phyloP scores from a whole-genome alignment of 805 yeast species.

The Blastobotrys muscicola region DNA sequence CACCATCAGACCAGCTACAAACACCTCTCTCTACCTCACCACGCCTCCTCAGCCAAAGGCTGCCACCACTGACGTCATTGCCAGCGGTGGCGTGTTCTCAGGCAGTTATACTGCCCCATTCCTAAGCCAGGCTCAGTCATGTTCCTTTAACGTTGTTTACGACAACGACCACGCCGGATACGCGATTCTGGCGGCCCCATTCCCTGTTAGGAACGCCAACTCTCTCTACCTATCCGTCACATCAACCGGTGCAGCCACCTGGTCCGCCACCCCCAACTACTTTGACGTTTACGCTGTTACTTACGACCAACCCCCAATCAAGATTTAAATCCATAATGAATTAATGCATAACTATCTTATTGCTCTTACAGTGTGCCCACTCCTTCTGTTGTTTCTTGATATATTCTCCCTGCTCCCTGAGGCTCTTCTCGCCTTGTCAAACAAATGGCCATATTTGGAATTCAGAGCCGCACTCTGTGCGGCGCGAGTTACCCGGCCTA shows the following conservation, averaged over 20 bases:
- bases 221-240: slow-evolving; percentile 4
- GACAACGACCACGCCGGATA: too few relatives aligned
- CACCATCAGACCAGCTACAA: slow-evolving; percentile 1
- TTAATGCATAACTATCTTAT: neutral
- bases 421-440: too few relatives aligned
- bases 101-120: slow-evolving; percentile 4
- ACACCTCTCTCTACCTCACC: slow-evolving; percentile 4
- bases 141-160: neutral
- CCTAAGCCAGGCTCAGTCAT: slow-evolving; percentile 1
- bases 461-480: too few relatives aligned
- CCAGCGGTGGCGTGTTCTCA: slow-evolving; percentile 1
- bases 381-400: too few relatives aligned
- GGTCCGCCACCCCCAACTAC: slow-evolving; percentile 5
- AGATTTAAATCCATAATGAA: neutral
- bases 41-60: slow-evolving; percentile 5
- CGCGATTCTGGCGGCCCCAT: too few relatives aligned
- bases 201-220: too few relatives aligned
- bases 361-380: too few relatives aligned
- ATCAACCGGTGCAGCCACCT: slow-evolving; percentile 5
- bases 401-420: too few relatives aligned
- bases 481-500: too few relatives aligned
- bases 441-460: too few relatives aligned
- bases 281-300: slow-evolving; percentile 7
- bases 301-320: slow-evolving; percentile 1
- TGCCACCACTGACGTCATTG: slow-evolving; percentile 1